Evolutionary conservation across 2,329 filamentous ascomycete species (phyloP).

Genomic region (Ceratocystis alfenasii): DNA sequence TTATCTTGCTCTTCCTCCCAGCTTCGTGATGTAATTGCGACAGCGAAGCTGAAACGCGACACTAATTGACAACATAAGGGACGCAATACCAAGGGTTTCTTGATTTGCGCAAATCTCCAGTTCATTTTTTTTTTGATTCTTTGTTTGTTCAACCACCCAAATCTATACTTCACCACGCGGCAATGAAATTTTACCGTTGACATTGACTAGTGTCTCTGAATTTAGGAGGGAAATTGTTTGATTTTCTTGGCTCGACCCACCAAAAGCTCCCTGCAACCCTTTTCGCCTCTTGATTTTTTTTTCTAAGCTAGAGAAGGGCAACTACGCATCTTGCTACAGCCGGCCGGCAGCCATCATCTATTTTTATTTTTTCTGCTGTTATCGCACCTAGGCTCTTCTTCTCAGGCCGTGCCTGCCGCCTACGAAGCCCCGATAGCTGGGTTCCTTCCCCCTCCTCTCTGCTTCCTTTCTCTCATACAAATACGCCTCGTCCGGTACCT

Average conservation of each 20-base stretch:
- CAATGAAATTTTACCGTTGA: neutral
- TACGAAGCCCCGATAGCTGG: neutral
- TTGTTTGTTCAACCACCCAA: too few species aligned
- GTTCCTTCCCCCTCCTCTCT: too few species aligned
- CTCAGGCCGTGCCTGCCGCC: neutral
- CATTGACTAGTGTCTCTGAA: neutral
- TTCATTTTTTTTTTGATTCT: neutral
- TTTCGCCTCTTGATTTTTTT: neutral
- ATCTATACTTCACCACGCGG: too few species aligned
- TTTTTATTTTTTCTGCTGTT: neutral
- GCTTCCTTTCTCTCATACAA: neutral
- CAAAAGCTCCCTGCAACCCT: neutral
- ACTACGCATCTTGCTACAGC: neutral
- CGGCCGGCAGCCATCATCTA: neutral
- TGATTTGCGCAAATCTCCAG: neutral
- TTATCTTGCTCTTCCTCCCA: neutral
- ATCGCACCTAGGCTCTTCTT: neutral
- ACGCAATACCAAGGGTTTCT: too few species aligned
- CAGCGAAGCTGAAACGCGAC: neutral
- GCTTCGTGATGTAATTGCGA: slow-evolving; percentile 5
- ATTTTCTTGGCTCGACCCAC: slow-evolving; percentile 7
- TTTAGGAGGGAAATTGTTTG: neutral
- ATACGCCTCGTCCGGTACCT: neutral
- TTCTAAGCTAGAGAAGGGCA: neutral
- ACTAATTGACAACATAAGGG: neutral